Base-by-base conservation (phyloP, 2,329 filamentous ascomycete genomes). In the Parastagonospora nodorum region DNA sequence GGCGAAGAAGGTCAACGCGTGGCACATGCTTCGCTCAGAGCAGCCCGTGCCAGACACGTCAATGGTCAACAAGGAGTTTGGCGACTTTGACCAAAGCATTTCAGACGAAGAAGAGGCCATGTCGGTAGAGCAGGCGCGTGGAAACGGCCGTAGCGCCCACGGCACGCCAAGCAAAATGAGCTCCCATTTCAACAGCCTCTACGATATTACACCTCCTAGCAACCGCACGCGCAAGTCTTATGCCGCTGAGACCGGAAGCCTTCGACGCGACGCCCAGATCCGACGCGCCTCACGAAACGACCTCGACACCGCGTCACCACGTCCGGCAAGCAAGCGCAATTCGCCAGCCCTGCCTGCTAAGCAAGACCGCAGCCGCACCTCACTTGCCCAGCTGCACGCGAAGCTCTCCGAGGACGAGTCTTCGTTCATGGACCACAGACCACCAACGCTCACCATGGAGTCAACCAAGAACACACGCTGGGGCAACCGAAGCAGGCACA, bases 101-200 rank as follows among this genome's bases (percentile, higher is more conserved):
- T 69, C 69, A 4, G 72, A 47, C 11, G 45, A 75, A 10, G 75
- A 80, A 35, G 76, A 79, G 42, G 77, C 75, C 44, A 74, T 80
- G 51, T 84, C 82, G 2, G 76, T 87, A 48, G 84, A 87, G 62
- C 66, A 84, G 29, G 83, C 81, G 39, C 77, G 85, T 47, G 84
- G 80, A 29, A 67, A 73, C 16, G 75, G 75, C 53, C 68, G 72
- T 33, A 67, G 61, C 52, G 74, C 66, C 51, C 68, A 71, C 36
- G 67, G 61, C 51, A 74, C 67, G 16, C 75, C 65, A 31, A 67
- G 51, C 58, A 76, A 77, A 69, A 64, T 82, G 53, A 77, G 82
- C 59, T 83, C 81, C 27, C 76, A 77, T 5, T 78, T 84, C 61
- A 73, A 79, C 61, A 78, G 75, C 60, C 71, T 77, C 24, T 79